Base-by-base conservation (phyloP, 2,329 filamentous ascomycete genomes). In the Orbilia javanica region DNA sequence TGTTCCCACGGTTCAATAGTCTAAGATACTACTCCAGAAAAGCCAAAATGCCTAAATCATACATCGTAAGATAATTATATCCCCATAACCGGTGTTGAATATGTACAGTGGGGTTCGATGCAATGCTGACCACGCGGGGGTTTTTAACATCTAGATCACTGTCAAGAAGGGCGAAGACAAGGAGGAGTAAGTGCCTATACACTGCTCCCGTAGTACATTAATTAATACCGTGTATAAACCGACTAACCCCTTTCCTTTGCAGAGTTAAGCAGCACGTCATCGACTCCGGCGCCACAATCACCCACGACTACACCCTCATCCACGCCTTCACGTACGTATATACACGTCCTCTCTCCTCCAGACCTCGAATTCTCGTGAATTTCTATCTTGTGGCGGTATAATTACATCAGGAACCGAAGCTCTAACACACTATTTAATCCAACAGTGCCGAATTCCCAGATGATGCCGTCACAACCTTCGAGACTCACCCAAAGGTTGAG, bases 321-420 rank as follows among this genome's bases (percentile, higher is more conserved):
- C 96, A 95, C 87, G 94, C 92, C 74, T 97, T 97, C 87, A 91
- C 92, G 95, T 97, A 90, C 81, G 92, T 87, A n/a, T n/a, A n/a
- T n/a, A n/a, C n/a, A n/a, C n/a, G n/a, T n/a, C n/a, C n/a, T n/a
- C n/a, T n/a, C n/a, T n/a, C n/a, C n/a, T n/a, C n/a, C n/a, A n/a
- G n/a, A n/a, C n/a, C n/a, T n/a, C n/a, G n/a, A n/a, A n/a, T n/a
- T n/a, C n/a, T n/a, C n/a, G n/a, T n/a, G n/a, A n/a, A n/a, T n/a
- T n/a, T n/a, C n/a, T n/a, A n/a, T n/a, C n/a, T n/a, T n/a, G n/a
- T n/a, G n/a, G n/a, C n/a, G n/a, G n/a, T n/a, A n/a, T n/a, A n/a
- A n/a, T n/a, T n/a, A n/a, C n/a, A n/a, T n/a, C n/a, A n/a, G n/a
- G n/a, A n/a, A n/a, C n/a, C n/a, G n/a, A n/a, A n/a, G n/a, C n/a